These are phyloP conservation scores for Podaxis pistillaris DNA, from an alignment of 768 basidiomycete species.

Conservation along the genomic window DNA sequence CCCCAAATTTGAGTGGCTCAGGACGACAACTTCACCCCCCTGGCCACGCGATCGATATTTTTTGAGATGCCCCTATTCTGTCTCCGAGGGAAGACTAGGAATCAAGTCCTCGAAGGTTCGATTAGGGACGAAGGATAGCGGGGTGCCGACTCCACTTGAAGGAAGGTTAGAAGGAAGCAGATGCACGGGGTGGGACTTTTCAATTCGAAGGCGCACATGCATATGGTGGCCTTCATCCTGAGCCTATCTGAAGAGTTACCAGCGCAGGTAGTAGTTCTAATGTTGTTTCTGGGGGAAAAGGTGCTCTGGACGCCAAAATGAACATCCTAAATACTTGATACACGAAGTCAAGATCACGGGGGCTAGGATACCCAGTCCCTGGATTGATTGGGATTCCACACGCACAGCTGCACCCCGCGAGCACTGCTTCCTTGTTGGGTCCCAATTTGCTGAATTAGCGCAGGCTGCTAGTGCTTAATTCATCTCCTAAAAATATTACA, in stretches of 20 bases:
- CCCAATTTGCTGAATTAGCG: not conserved
- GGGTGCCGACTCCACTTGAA: not conserved
- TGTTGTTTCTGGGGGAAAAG: too few species aligned
- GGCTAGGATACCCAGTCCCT: not conserved
- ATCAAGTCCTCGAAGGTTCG: not conserved
- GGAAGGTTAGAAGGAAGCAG: not conserved
- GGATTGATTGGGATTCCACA: slow-evolving; percentile 6
- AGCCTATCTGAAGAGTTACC: not conserved
- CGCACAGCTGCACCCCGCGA: not conserved
- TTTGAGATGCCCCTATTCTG: not conserved
- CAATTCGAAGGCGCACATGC: not conserved
- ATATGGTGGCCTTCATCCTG: not conserved
- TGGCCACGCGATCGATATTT: not conserved
- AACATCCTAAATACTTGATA: not conserved
- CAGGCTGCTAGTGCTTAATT: not conserved
- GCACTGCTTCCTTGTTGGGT: not conserved
- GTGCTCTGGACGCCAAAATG: not conserved
- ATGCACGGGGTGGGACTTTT: too few species aligned
- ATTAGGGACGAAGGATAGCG: not conserved
- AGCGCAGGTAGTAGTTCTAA: not conserved
- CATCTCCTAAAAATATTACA: not conserved
- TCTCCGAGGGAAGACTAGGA: not conserved
- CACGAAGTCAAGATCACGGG: not conserved
- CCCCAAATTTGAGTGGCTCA: too few species aligned
- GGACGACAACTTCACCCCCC: too few species aligned